Conservation (phyloP, 2,329 filamentous ascomycete species). For the Alternaria incomplexa region DNA sequence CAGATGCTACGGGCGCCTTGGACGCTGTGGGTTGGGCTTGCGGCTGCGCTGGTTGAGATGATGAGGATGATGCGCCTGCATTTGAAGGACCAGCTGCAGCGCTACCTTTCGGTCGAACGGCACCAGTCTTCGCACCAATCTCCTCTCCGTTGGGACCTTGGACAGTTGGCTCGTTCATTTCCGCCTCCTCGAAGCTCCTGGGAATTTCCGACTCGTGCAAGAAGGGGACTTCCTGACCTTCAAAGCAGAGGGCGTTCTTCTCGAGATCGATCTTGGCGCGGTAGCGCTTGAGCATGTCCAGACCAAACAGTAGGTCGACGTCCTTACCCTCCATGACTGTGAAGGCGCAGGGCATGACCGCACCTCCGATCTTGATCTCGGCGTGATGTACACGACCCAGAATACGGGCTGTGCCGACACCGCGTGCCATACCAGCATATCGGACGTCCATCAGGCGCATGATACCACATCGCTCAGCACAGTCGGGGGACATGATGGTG, state of each 20-base stretch:
- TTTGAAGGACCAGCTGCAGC: constrained; percentile 36
- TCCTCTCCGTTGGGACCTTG: constrained; percentile 86
- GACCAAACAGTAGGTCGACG: constrained; percentile 87
- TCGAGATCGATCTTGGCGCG: constrained; percentile 90
- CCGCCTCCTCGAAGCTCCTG: constrained; percentile 74
- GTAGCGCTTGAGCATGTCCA: constrained; percentile 97
- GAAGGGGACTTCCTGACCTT: constrained; percentile 86
- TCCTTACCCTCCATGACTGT: constrained; percentile 99
- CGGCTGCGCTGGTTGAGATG: constrained; percentile 12
- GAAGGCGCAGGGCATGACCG: constrained; percentile 91
- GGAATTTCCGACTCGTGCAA: constrained; percentile 93
- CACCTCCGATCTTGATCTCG: constrained; percentile 87
- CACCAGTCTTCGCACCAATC: constrained; percentile 83
- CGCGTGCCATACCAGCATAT: constrained; percentile 88
- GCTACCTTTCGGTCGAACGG: constrained; percentile 63
- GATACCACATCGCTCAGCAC: constrained; percentile 90
- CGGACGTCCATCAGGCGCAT: constrained; percentile 94
- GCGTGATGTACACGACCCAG: constrained; percentile 94
- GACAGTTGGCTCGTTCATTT: constrained; percentile 81
- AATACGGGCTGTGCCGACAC: constrained; percentile 93
- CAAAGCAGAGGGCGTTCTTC: constrained; percentile 84
- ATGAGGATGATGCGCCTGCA: constrained; percentile 22
- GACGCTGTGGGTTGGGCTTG: constrained; percentile 19
- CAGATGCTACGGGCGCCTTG: constrained; percentile 20
- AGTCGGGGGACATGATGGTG: constrained; percentile 97